Percentiles rank a stretch among this genome's conserved stretches.
Evolutionary conservation across 1,284 basidiomycete genomes (phyloP).

Genomic region (Cystobasidiaceae sp.): DNA sequence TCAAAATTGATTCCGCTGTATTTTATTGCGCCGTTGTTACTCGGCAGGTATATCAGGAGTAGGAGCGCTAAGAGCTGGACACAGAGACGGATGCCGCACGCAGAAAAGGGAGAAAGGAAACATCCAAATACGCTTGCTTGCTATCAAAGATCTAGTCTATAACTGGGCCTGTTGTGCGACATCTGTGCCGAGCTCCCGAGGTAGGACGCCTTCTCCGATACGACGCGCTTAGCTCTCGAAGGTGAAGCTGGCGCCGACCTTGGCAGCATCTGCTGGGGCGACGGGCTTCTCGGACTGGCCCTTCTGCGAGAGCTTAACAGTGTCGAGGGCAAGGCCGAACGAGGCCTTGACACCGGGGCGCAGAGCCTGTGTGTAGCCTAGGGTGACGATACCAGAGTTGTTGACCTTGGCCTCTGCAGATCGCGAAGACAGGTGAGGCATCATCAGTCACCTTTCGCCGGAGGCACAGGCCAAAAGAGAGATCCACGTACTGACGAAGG

Average conservation of each 20-base stretch:
- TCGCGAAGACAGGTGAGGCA: constrained; percentile 54
- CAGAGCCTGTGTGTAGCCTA: constrained; percentile 87
- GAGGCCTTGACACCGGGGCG: constrained; percentile 90
- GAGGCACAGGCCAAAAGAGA: constrained; percentile 17
- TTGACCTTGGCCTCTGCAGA: constrained; percentile 88
- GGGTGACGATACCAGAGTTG: constrained; percentile 82
- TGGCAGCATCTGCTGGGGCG: constrained; percentile 52
- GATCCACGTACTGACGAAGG: constrained; percentile 39
- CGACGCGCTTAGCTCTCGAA: constrained; percentile 42
- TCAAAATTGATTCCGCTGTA: too few relatives aligned
- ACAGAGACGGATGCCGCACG: too few relatives aligned
- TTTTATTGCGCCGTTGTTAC: too few relatives aligned
- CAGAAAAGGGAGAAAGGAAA: too few relatives aligned
- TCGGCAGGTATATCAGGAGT: too few relatives aligned
- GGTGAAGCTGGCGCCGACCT: constrained; percentile 55
- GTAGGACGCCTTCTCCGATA: not conserved
- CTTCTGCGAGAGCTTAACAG: constrained; percentile 30
- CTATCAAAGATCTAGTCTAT: too few relatives aligned
- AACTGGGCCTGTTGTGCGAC: too few relatives aligned
- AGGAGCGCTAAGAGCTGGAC: too few relatives aligned
- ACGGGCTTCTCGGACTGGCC: constrained; percentile 26
- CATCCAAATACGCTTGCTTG: too few relatives aligned
- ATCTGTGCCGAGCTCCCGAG: too few relatives aligned
- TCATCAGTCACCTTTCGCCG: constrained; percentile 71
- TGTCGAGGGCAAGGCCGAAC: constrained; percentile 84